Evolutionary conservation across 345 rosid species (phyloP), one percentile per base, ranked within the genome.

Genomic region (Carallia pectinifolia): DNA sequence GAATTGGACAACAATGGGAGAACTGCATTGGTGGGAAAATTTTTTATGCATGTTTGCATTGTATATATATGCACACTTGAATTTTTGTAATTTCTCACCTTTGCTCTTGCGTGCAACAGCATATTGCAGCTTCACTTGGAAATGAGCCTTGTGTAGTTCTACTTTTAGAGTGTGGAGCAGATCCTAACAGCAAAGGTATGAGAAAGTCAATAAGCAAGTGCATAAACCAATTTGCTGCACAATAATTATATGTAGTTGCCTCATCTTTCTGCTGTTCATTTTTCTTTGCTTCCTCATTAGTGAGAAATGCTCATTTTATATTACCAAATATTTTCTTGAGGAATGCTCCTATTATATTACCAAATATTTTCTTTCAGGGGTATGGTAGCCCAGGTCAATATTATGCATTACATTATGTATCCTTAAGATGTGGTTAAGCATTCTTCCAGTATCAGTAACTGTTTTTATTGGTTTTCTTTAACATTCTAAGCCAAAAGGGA

Each of bases 91-190:
- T 56, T 7, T 30, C 33, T 56, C 33, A 19, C 60, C 60, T 7
- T 55, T 60, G 39, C 54, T 50, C 56, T 52, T 62, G 8, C 50
- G 62, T 75, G 56, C 47, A 63, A 79, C 87, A 93, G 98, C 98
- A 94, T 61, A 82, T 91, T 59, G 95, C 95, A 34, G 97, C 97
- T 69, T 78, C 96, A 53, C 84, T 27, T 38, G 98, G 97, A 74
- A 77, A 77, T 76, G 79, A 81, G 40, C 87, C 85, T 52, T 89
- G 97, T 31, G 84, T 85, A 16, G 69, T 72, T 70, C 74, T 94
- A 34, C 97, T 94, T 68, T 78, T 89, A 0, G 96, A 90, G 63
- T 81, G 75, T 64, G 95, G 89, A 68, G 97, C 87, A 29, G 84
- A 94, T 77, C 95, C 95, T 47, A 94, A 94, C 74, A 67, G 69